phyloP scores from a whole-genome alignment of 768 basidiomycete species.

The Myochromella boudieri region DNA sequence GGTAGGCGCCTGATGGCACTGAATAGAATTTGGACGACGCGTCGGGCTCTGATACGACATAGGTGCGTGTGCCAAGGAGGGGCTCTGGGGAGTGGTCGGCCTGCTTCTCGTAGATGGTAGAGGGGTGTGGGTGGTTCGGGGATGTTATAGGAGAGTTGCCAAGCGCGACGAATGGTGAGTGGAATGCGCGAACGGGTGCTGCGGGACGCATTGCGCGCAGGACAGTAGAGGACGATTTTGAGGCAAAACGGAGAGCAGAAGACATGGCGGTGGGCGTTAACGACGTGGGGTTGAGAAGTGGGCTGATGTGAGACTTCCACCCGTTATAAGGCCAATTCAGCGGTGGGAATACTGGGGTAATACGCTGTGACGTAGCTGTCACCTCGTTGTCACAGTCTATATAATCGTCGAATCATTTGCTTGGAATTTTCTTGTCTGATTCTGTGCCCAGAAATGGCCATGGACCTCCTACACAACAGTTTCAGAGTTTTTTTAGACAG shows the following conservation, averaged over 20 bases:
- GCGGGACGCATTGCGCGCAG: conserved; percentile 19
- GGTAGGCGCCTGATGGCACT: conserved; percentile 73
- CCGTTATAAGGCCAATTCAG: conserved; percentile 17
- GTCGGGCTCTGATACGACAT: conserved; percentile 76
- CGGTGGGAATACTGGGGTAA: conserved; percentile 30
- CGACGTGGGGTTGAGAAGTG: conserved; percentile 8
- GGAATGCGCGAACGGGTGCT: conserved; percentile 49
- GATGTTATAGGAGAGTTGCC: conserved; percentile 36
- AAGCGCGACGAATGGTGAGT: conserved; percentile 62
- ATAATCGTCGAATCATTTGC: too few relatives aligned
- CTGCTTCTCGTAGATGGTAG: conserved; percentile 61
- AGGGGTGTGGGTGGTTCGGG: conserved; percentile 31
- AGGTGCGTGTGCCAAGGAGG: conserved; percentile 52
- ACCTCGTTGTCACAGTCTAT: too few relatives aligned
- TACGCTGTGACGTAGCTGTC: conserved; percentile 8
- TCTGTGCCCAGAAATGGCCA: too few relatives aligned
- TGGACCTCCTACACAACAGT: too few relatives aligned
- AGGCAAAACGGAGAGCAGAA: conserved; percentile 25
- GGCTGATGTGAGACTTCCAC: conserved; percentile 1
- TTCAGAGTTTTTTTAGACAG: too few relatives aligned
- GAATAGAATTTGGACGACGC: conserved; percentile 57
- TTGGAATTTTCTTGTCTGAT: too few relatives aligned
- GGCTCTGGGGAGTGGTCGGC: conserved; percentile 52
- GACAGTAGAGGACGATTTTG: conserved; percentile 22
- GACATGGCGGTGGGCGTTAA: conserved; percentile 27